Evolutionary conservation across 331 rosid species (phyloP), one percentile per base, ranked within the genome.

Genomic region (Ulmus americana): DNA sequence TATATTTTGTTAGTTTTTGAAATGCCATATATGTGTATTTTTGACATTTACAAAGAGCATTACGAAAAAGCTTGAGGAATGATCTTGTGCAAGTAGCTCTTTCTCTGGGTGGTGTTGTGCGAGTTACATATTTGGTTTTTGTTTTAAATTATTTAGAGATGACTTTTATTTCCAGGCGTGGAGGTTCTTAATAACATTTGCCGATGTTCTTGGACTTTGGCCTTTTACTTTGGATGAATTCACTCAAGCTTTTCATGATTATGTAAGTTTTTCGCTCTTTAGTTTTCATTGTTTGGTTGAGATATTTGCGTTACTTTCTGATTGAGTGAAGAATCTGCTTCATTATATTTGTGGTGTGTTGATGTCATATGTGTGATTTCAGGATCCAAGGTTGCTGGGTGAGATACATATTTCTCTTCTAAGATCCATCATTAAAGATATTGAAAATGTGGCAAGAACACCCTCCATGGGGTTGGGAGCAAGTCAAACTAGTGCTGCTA

Each of bases 161-260:
- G 14, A 12, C 58, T 10, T 50, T 1, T 62, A 15, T 52, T 70
- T 72, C 15, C 70, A 86, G 96, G 96, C 64, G 55, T 88, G 96
- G 96, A 86, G 81, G 78, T 88, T 88, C 82, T 78, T 86, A 79
- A 71, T 83, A 70, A 82, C 94, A 52, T 88, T 88, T 71, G 82
- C 81, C 4, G 94, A 88, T 74, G 82, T 81, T 77, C 87, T 89
- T 67, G 87, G 87, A 61, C 80, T 84, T 42, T 86, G 96, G 91
- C 75, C 95, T 0, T 89, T 89, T 80, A 86, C 96, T 50, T 75
- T 86, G 62, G 95, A 89, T 77, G 96, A 89, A 70, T 80, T 89
- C 59, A 14, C 84, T 47, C 96, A 86, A 81, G 91, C 96, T 63
- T 84, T 86, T 71, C 96, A 89, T 79, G 96, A 89, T 61, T 79